Evolutionary conservation across 805 yeast genomes (phyloP).

Genomic region (Priceomyces medius): DNA sequence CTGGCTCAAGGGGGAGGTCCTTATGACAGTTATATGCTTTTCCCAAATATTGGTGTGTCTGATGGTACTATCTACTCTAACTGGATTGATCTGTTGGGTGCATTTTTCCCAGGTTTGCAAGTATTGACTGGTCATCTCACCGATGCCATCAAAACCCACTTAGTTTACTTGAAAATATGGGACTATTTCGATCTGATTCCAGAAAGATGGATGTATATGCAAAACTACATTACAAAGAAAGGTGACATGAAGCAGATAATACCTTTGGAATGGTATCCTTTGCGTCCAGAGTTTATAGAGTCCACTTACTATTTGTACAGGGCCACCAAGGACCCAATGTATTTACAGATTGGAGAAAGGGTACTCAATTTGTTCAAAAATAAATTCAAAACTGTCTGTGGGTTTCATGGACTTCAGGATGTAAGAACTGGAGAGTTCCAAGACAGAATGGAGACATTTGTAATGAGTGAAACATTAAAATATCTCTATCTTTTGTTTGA

Average conservation of each 20-base stretch:
- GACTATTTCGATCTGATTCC: slow-evolving; percentile 77
- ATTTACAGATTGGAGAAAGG: slow-evolving; percentile 69
- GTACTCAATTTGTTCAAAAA: slow-evolving; percentile 55
- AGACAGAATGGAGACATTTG: slow-evolving; percentile 90
- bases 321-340: slow-evolving; percentile 85
- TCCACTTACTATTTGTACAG: slow-evolving; percentile 79
- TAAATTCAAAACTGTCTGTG: slow-evolving; percentile 63
- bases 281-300: slow-evolving; percentile 89
- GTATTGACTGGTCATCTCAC: slow-evolving; percentile 73
- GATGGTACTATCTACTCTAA: slow-evolving; percentile 50
- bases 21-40: slow-evolving; percentile 32
- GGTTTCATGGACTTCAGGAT: slow-evolving; percentile 76
- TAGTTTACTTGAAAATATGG: slow-evolving; percentile 74
- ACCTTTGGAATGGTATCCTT: slow-evolving; percentile 83
- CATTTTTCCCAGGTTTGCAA: slow-evolving; percentile 85
- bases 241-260: slow-evolving; percentile 23
- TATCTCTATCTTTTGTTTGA: slow-evolving; percentile 81
- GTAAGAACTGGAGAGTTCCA: slow-evolving; percentile 60
- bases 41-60: slow-evolving; percentile 57
- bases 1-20: slow-evolving; percentile 34
- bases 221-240: slow-evolving; percentile 6
- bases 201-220: slow-evolving; percentile 68
- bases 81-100: slow-evolving; percentile 87
- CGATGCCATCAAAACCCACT: slow-evolving; percentile 63
- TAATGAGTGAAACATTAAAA: slow-evolving; percentile 81